These are phyloP conservation scores for Russula dissimulans DNA, from an alignment of 768 basidiomycete genomes.

Conservation along the genomic window DNA sequence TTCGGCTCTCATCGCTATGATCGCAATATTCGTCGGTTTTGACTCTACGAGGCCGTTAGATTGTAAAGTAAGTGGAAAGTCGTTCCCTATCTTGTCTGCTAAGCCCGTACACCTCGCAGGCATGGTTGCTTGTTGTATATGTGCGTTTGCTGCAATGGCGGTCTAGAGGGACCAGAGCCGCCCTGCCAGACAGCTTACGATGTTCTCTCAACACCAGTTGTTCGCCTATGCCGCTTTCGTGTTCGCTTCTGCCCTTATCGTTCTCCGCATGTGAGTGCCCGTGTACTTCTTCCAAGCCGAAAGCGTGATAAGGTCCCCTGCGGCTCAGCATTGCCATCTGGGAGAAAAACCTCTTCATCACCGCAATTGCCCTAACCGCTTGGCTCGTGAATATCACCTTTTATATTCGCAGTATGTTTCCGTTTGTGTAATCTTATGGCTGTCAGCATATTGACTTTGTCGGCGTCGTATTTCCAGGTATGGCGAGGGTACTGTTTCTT, in stretches of 20 bases:
- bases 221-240: slow-evolving; percentile 15
- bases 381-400: slow-evolving; percentile 6
- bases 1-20: slow-evolving; percentile 4
- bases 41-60: not conserved
- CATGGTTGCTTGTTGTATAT: slow-evolving; percentile 2
- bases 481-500: not conserved
- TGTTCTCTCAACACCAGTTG: not conserved
- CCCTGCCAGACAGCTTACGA: not conserved
- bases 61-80: slow-evolving; percentile 3
- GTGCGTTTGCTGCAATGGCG: not conserved
- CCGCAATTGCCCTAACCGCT: not conserved
- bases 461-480: not conserved
- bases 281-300: not conserved
- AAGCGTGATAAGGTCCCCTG: not conserved
- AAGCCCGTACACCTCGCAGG: not conserved
- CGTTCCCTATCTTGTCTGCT: not conserved
- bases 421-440: not conserved
- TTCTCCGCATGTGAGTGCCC: slow-evolving; percentile 13
- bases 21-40: slow-evolving; percentile 12
- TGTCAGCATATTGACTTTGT: not conserved
- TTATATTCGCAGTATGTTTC: slow-evolving; percentile 11
- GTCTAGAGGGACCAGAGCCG: not conserved
- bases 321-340: slow-evolving; percentile 10
- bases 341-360: not conserved
- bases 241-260: slow-evolving; percentile 12